Evolutionary conservation across 176 grass and related monocot species (phyloP).

Genomic region (Musa acuminata): DNA sequence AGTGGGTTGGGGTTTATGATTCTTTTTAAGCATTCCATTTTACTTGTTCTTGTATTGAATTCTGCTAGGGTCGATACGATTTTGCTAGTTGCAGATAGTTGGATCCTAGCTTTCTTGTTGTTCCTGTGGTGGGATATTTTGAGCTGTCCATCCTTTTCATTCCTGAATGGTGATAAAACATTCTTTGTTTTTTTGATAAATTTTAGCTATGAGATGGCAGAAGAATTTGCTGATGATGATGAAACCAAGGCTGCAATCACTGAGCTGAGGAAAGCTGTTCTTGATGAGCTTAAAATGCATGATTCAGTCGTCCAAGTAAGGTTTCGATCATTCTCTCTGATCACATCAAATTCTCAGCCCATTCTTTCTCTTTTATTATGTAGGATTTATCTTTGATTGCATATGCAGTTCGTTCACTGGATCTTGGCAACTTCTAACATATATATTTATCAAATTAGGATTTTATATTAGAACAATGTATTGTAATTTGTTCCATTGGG

Average conservation of each 20-base stretch:
- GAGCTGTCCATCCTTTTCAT: not conserved
- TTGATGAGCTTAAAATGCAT: conserved; percentile 76
- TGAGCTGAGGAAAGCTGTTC: conserved; percentile 44
- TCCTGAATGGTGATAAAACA: not conserved
- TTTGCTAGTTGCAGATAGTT: not conserved
- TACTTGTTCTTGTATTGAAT: too few relatives aligned
- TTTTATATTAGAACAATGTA: too few relatives aligned
- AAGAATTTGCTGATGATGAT: conserved; percentile 86
- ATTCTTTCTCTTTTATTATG: not conserved
- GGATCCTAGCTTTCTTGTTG: not conserved
- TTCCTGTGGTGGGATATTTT: not conserved
- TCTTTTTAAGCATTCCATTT: too few relatives aligned
- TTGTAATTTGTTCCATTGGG: too few relatives aligned
- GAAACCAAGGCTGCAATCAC: conserved; percentile 70
- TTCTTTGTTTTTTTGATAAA: not conserved
- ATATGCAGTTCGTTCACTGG: not conserved
- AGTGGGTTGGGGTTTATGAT: too few relatives aligned
- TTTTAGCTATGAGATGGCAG: conserved; percentile 88
- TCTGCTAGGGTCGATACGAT: not conserved
- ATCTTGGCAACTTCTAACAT: not conserved
- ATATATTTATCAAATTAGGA: too few relatives aligned
- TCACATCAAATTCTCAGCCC: not conserved
- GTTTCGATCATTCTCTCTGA: not conserved
- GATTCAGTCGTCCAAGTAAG: conserved; percentile 57
- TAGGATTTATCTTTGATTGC: not conserved